Conservation (phyloP, 2,329 filamentous ascomycete genomes). For the Ophiostoma angusticollis region DNA sequence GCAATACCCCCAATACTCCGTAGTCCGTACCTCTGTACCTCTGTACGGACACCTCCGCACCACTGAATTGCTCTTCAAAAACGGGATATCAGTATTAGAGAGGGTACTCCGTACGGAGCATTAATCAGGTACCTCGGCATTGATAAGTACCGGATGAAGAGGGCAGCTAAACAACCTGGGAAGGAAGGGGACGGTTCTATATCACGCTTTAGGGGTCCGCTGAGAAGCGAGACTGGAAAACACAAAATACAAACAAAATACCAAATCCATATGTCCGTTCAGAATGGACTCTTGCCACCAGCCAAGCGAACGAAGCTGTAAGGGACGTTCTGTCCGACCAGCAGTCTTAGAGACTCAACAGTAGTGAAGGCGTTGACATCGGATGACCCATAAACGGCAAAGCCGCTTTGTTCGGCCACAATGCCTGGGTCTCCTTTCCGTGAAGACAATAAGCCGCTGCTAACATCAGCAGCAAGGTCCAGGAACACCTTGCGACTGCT, state of each 20-base stretch:
- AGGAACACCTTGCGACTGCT: conserved; percentile 59
- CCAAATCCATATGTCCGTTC: background rate
- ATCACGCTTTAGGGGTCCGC: background rate
- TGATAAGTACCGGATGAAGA: too few species aligned
- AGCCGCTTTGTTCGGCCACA: conserved; percentile 62
- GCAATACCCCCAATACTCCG: too few species aligned
- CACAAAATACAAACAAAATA: background rate
- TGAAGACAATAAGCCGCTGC: conserved; percentile 26
- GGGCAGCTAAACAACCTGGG: too few species aligned
- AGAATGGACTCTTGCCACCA: conserved; percentile 37
- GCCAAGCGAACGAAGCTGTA: conserved; percentile 78
- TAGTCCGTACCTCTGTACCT: too few species aligned
- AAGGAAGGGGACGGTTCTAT: background rate
- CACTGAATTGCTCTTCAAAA: too few species aligned
- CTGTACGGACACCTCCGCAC: too few species aligned
- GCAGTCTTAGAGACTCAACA: conserved; percentile 62
- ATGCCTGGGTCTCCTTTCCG: conserved; percentile 54
- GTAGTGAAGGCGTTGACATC: conserved; percentile 77
- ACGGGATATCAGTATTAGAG: too few species aligned
- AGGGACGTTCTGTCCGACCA: conserved; percentile 77
- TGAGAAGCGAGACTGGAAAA: too few species aligned
- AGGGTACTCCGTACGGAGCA: background rate
- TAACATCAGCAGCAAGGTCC: conserved; percentile 49
- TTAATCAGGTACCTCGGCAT: too few species aligned
- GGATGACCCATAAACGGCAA: conserved; percentile 65